Conservation (phyloP, 2,329 filamentous ascomycete genomes). For the Talaromyces sp. region DNA sequence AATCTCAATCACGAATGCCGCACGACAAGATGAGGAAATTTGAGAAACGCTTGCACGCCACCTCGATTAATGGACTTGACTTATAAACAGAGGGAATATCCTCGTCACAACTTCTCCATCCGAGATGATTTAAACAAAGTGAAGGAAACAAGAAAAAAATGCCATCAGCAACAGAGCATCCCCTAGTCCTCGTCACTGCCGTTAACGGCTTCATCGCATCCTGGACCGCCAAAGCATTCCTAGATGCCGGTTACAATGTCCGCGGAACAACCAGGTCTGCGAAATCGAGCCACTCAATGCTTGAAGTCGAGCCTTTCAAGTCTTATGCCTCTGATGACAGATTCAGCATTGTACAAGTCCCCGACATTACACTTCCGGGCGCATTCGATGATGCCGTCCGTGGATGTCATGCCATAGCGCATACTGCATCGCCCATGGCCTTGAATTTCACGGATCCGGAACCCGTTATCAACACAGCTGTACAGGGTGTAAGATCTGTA, state of each 20-base stretch:
- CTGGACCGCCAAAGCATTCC: slow-evolving; percentile 2
- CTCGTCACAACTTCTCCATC: background rate
- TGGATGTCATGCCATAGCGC: background rate
- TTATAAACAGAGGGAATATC: background rate
- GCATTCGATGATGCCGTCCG: background rate
- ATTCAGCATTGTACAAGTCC: background rate
- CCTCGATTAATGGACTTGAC: background rate
- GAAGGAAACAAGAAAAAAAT: background rate
- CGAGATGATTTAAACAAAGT: no score
- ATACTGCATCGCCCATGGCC: slow-evolving; percentile 6
- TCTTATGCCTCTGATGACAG: background rate
- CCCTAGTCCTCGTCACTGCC: background rate
- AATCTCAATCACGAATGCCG: background rate
- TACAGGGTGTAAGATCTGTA: background rate
- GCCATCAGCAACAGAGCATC: background rate
- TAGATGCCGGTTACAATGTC: slow-evolving; percentile 6
- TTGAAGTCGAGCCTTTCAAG: background rate
- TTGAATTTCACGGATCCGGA: background rate
- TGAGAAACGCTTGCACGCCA: background rate
- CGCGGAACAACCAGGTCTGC: background rate
- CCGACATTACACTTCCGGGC: slow-evolving; percentile 2
- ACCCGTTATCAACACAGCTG: background rate
- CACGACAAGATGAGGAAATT: background rate
- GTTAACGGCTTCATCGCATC: slow-evolving; percentile 7
- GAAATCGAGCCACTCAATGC: background rate